Evolutionary conservation across 2,329 filamentous ascomycete species (phyloP), one percentile per base, ranked within the genome.

Genomic region (Decorospora gaudefroyi): DNA sequence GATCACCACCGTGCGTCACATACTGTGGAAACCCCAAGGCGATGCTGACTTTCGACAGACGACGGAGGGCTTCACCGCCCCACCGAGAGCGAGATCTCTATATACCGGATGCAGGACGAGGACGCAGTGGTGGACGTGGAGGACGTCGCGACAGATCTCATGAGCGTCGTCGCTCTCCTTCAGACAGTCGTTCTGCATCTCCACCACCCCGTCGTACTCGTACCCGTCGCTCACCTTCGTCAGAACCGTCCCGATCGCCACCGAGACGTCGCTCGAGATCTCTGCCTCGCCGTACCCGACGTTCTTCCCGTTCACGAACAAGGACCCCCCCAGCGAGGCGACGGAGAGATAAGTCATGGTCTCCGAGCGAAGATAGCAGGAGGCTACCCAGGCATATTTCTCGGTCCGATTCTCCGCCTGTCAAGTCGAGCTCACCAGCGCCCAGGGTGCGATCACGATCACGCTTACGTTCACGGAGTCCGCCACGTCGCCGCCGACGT

Each of bases 81-180:
- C 71, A 78, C 28, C 77, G 78, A 22, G 76, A 78, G 39, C 72
- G 74, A 45, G 81, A 85, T 62, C 76, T 77, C 18, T 85, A 84
- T 59, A 74, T 82, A 25, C 82, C 82, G 11, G 60, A 69, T 15
- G 73, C 74, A 10, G 57, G 70, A 15, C 29, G 74, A 32, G 61
- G 71, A 49, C 57, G 53, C 43, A 61, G 63, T 46, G 57, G 55
- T 22, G 59, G 59, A 61, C 72, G 65, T 48, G 59, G 56, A 37
- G 54, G 57, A 59, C 72, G 57, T 62, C 74, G 64, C 21, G 63
- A 65, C 32, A 59, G 60, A 25, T 63, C 62, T 43, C 62, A 52
- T 42, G 56, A 60, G n/a, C 63, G 62, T 21, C 64, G 64, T 36
- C 70, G 65, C 43, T 68, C 67, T 37, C 62, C 58, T 21, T 64